Evolutionary conservation across 129 eudicot genomes (phyloP).

Genomic region (Smallanthus sonchifolius): DNA sequence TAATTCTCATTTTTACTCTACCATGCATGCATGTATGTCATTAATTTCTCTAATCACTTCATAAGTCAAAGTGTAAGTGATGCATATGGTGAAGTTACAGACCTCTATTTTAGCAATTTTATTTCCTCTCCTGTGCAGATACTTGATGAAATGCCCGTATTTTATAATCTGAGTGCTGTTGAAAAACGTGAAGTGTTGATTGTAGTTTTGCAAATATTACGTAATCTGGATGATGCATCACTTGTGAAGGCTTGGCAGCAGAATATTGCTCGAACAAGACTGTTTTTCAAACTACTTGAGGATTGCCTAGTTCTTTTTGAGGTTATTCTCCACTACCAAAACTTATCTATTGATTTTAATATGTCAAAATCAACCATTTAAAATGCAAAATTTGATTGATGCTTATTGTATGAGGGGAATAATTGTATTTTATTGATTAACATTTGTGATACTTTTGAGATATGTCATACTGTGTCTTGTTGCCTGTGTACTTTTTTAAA

Average conservation of each 20-base stretch:
- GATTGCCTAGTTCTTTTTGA: constrained; percentile 85
- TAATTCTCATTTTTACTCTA: constrained; percentile 4
- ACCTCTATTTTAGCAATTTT: neutral
- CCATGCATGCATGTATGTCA: neutral
- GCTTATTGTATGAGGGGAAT: constrained; percentile 2
- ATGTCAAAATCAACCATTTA: neutral
- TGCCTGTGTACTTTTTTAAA: neutral
- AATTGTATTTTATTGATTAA: neutral
- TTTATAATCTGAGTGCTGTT: constrained; percentile 85
- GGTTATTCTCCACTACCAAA: constrained; percentile 36
- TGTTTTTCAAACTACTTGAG: constrained; percentile 92
- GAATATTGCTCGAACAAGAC: constrained; percentile 91
- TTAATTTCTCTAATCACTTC: neutral
- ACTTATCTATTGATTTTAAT: neutral
- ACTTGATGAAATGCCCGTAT: constrained; percentile 98
- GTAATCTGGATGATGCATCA: constrained; percentile 93
- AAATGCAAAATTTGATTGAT: neutral
- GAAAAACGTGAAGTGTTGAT: constrained; percentile 97
- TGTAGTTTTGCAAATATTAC: constrained; percentile 81
- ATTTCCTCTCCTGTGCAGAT: constrained; percentile 49
- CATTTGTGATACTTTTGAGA: neutral
- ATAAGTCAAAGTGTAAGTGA: neutral
- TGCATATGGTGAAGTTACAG: neutral
- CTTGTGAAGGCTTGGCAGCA: constrained; percentile 97
- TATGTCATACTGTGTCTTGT: neutral